These are phyloP conservation scores for Fraxinus velutina DNA, from an alignment of 305 asterid genomes.

Conservation along the genomic window DNA sequence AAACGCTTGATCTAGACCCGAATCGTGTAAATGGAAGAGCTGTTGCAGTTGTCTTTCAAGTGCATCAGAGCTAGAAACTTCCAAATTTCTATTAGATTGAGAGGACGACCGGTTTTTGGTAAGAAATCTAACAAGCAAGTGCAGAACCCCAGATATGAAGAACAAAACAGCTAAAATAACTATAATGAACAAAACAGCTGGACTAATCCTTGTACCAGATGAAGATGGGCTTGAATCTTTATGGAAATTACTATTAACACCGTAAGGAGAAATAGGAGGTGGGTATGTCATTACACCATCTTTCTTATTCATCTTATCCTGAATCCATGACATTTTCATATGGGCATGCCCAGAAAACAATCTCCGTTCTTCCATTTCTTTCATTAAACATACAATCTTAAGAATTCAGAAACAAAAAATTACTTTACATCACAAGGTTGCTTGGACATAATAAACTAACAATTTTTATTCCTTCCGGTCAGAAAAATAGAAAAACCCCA, in stretches of 20 bases:
- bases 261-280: constrained; percentile 50
- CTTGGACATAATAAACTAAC: constrained; percentile 1
- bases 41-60: constrained; percentile 87
- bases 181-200: constrained; percentile 68
- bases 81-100: constrained; percentile 45
- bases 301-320: constrained; percentile 26
- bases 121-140: constrained; percentile 72
- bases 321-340: constrained; percentile 42
- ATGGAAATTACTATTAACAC: constrained; percentile 32
- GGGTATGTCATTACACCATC: constrained; percentile 35
- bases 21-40: constrained; percentile 83
- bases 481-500: constrained; percentile 15
- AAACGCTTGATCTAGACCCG: constrained; percentile 88
- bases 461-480: constrained; percentile 11
- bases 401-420: constrained; percentile 23
- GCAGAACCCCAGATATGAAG: constrained; percentile 81
- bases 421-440: neutral
- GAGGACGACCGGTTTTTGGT: constrained; percentile 53
- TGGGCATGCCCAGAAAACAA: constrained; percentile 33
- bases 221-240: constrained; percentile 49
- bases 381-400: constrained; percentile 31
- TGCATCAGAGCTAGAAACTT: constrained; percentile 47
- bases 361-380: constrained; percentile 26
- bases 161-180: constrained; percentile 71
- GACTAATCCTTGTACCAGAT: constrained; percentile 59